These are phyloP conservation scores for Brettanomyces sp. DNA, from an alignment of 805 yeast genomes.

Conservation along the genomic window DNA sequence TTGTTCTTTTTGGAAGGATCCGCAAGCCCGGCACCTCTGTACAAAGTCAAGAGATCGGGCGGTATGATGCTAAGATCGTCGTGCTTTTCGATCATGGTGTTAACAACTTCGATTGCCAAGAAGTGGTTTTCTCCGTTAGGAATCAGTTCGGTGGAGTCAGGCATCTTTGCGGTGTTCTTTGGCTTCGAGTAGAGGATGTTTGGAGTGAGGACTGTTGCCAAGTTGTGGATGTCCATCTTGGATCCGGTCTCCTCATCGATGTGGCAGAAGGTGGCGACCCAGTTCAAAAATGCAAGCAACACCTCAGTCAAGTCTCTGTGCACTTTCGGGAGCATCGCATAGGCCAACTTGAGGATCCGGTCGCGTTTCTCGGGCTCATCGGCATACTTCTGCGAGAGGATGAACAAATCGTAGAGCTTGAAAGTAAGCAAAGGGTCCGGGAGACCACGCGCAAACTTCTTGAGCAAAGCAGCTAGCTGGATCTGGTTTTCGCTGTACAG, in stretches of 20 bases:
- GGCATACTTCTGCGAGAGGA: constrained; percentile 47
- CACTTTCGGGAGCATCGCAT: constrained; percentile 70
- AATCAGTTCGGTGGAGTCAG: constrained; percentile 10
- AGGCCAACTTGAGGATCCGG: constrained; percentile 50
- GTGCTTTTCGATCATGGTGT: constrained; percentile 70
- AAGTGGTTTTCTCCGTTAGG: constrained; percentile 63
- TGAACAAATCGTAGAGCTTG: constrained; percentile 70
- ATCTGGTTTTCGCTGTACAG: constrained; percentile 70
- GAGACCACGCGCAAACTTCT: constrained; percentile 83
- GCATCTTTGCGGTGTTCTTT: constrained; percentile 11
- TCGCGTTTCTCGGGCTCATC: constrained; percentile 37
- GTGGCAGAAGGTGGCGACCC: constrained; percentile 95
- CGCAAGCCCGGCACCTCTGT: constrained; percentile 35
- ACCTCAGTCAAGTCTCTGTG: constrained; percentile 86
- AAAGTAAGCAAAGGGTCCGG: constrained; percentile 86
- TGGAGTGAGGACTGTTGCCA: constrained; percentile 94
- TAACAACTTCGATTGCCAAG: constrained; percentile 84
- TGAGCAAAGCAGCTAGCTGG: constrained; percentile 86
- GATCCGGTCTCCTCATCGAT: constrained; percentile 86
- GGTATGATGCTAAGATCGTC: constrained; percentile 78
- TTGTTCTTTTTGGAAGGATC: constrained; percentile 10
- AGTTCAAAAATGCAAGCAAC: constrained; percentile 71
- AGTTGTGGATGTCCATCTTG: constrained; percentile 91
- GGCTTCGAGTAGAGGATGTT: constrained; percentile 65
- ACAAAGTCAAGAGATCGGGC: constrained; percentile 42